A percentile compares a stretch with the other conserved stretches of the same genome.
phyloP scores from a whole-genome alignment of 345 rosid species.

The Raphanus raphanistrum region DNA sequence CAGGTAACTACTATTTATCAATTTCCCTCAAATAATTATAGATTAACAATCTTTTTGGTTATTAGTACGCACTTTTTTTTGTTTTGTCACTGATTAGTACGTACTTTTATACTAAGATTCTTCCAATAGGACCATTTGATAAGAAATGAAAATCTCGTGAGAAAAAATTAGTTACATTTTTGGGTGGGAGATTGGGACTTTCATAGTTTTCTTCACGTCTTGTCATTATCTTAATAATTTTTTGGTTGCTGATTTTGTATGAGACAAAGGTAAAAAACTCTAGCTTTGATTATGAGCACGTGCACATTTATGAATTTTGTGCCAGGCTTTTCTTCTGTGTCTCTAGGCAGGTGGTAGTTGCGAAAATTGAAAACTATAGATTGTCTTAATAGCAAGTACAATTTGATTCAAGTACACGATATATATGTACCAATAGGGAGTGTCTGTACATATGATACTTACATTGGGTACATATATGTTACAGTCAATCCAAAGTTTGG shows the following conservation, averaged over 20 bases:
- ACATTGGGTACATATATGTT: neutral
- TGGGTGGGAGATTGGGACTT: constrained; percentile 19
- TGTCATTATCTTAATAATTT: constrained; percentile 13
- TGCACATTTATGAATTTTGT: constrained; percentile 8
- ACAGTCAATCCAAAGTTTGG: constrained; percentile 15
- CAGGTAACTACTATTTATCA: constrained; percentile 41
- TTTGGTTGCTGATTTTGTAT: constrained; percentile 5
- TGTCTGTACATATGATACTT: neutral
- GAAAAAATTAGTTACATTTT: neutral
- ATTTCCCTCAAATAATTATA: neutral
- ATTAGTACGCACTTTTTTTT: neutral
- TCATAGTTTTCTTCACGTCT: constrained; percentile 28
- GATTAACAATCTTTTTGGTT: neutral
- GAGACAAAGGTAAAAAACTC: neutral
- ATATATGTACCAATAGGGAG: neutral
- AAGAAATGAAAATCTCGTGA: constrained; percentile 4
- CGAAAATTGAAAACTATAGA: neutral
- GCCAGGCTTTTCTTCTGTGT: constrained; percentile 4
- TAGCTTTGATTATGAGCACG: constrained; percentile 21
- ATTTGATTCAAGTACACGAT: neutral
- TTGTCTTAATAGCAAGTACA: constrained; percentile 10
- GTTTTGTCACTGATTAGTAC: too few relatives aligned
- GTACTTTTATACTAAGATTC: neutral
- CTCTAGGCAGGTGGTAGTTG: constrained; percentile 26
- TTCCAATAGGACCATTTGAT: neutral